Conservation (phyloP, 129 eudicot genomes). For the Glebionis coronaria region DNA sequence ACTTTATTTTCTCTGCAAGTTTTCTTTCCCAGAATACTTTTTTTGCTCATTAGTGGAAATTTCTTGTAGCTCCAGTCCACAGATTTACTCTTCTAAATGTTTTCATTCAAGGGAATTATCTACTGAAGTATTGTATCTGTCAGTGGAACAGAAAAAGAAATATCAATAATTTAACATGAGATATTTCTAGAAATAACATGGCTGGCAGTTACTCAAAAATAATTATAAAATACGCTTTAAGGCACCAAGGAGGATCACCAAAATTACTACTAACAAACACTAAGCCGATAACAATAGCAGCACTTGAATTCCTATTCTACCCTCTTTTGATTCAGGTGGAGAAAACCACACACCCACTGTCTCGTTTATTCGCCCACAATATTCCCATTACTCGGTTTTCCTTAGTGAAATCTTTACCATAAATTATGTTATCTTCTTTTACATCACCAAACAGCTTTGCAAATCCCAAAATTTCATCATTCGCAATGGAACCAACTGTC, state of each 20-base stretch:
- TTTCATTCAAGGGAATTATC: too few species aligned
- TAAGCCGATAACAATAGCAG: constrained; percentile 62
- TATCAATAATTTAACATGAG: neutral
- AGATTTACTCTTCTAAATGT: too few species aligned
- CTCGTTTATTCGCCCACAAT: constrained; percentile 79
- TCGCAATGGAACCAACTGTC: too few species aligned
- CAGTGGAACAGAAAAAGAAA: too few species aligned
- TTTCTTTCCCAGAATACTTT: too few species aligned
- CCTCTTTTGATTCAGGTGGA: constrained; percentile 65
- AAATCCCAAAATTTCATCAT: too few species aligned
- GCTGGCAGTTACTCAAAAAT: constrained; percentile 68
- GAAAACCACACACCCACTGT: constrained; percentile 93
- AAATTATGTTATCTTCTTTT: constrained; percentile 51
- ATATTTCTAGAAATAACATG: neutral
- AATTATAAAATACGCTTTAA: constrained; percentile 65
- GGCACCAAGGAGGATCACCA: constrained; percentile 86
- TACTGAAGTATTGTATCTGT: too few species aligned
- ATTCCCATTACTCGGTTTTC: constrained; percentile 77
- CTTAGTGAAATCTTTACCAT: constrained; percentile 48
- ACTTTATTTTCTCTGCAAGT: too few species aligned
- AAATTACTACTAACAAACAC: constrained; percentile 77
- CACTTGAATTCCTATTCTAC: constrained; percentile 74
- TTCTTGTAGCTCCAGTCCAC: too few species aligned
- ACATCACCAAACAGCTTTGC: too few species aligned
- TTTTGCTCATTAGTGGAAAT: too few species aligned